Conservation (phyloP, 2,329 filamentous ascomycete species). For the Xylariaceae sp. region DNA sequence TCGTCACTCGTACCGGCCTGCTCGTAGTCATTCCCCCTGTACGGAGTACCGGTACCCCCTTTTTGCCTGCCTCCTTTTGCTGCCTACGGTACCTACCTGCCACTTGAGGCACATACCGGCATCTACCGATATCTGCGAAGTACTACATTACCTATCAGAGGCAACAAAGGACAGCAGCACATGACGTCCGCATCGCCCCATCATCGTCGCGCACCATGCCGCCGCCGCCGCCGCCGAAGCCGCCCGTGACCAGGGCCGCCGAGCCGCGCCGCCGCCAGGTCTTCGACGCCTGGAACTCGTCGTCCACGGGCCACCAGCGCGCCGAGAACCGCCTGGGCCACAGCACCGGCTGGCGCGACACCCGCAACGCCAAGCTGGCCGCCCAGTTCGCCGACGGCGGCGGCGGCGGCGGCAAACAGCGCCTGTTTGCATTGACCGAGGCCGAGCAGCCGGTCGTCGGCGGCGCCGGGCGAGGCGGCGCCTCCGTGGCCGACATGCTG, state of each 20-base stretch:
- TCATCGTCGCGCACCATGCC: too few species aligned
- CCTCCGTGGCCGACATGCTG: constrained; percentile 49
- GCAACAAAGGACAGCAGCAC: too few species aligned
- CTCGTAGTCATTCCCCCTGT: too few species aligned
- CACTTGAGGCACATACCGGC: too few species aligned
- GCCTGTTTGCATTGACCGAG: constrained; percentile 47
- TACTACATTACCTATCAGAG: too few species aligned
- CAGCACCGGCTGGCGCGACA: constrained; percentile 63
- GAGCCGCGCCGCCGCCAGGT: constrained; percentile 33
- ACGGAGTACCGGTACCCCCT: too few species aligned
- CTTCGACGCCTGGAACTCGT: constrained; percentile 67
- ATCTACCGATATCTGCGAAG: too few species aligned
- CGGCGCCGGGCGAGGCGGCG: constrained; percentile 29
- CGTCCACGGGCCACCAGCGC: constrained; percentile 70
- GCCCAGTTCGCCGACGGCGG: constrained; percentile 56
- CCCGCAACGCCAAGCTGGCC: constrained; percentile 59
- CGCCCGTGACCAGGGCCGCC: constrained; percentile 25
- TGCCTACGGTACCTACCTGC: too few species aligned
- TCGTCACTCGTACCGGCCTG: too few species aligned
- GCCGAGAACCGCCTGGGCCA: constrained; percentile 56
- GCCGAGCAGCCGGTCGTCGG: constrained; percentile 34
- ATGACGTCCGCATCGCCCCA: too few species aligned
- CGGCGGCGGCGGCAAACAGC: constrained; percentile 51
- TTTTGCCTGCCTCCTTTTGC: too few species aligned
- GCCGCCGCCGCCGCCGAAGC: constrained; percentile 15